Conservation (phyloP, 495 filamentous ascomycete genomes). For the Neurospora sp. region DNA sequence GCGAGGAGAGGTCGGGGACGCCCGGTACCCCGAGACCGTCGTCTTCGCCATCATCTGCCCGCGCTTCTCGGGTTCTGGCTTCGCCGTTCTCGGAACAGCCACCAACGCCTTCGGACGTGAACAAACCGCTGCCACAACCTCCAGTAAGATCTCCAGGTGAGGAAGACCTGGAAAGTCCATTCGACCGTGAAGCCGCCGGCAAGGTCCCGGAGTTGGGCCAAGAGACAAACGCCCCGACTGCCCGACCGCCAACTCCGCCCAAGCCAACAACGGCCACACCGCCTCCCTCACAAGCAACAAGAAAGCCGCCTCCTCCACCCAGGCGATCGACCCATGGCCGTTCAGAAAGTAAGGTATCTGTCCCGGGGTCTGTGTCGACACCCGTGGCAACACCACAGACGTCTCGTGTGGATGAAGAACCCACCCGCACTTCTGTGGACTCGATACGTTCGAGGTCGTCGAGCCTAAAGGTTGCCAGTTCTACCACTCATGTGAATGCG, state of each 20-base stretch:
- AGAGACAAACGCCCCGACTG: slow-evolving; percentile 16
- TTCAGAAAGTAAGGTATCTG: slow-evolving; percentile 27
- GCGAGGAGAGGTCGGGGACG: not conserved
- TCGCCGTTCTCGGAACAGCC: slow-evolving; percentile 5
- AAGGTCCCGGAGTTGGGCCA: slow-evolving; percentile 27
- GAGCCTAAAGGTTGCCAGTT: slow-evolving; percentile 21
- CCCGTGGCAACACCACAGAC: slow-evolving; percentile 4
- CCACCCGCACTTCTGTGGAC: slow-evolving; percentile 33
- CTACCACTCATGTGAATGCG: slow-evolving; percentile 9
- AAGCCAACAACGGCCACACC: slow-evolving; percentile 16
- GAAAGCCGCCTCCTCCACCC: slow-evolving; percentile 39
- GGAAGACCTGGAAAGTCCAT: slow-evolving; percentile 29
- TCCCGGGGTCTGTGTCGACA: slow-evolving; percentile 8
- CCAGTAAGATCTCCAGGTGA: slow-evolving; percentile 31
- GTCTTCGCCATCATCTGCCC: not conserved
- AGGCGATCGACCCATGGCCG: slow-evolving; percentile 34
- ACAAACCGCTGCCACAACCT: slow-evolving; percentile 38
- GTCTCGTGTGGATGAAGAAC: slow-evolving; percentile 22
- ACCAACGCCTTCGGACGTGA: slow-evolving; percentile 30
- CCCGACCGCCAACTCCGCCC: slow-evolving; percentile 22
- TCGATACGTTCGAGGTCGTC: slow-evolving; percentile 33
- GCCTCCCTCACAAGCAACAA: slow-evolving; percentile 9
- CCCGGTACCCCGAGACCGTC: not conserved
- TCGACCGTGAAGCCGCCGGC: slow-evolving; percentile 36
- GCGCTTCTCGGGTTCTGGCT: not conserved